A percentile compares a stretch with the other conserved stretches of the same genome.
Conservation (phyloP, 2,329 filamentous ascomycete species). For the Hymenoscyphus fructigenus region DNA sequence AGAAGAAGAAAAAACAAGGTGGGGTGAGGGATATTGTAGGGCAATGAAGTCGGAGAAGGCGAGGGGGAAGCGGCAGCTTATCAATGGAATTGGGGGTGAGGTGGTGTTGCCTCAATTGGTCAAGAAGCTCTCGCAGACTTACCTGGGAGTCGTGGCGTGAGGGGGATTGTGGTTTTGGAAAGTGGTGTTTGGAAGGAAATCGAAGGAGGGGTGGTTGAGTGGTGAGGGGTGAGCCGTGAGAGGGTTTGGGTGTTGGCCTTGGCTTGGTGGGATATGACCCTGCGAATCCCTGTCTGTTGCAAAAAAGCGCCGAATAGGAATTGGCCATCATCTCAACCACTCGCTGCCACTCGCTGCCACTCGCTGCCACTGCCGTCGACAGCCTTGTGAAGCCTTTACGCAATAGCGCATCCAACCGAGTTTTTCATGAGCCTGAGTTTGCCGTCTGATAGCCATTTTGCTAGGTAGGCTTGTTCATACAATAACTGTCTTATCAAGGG, state of each 20-base stretch:
- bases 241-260: not conserved
- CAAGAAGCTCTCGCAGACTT: not conserved
- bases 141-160: conserved; percentile 5
- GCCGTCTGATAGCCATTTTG: too few species aligned
- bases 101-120: conserved; percentile 12
- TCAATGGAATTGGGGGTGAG: conserved; percentile 10
- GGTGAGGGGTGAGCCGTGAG: conserved; percentile 1
- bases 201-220: not conserved
- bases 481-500: too few species aligned
- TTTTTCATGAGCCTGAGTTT: too few species aligned
- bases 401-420: too few species aligned
- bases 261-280: not conserved
- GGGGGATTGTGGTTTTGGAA: not conserved
- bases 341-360: too few species aligned
- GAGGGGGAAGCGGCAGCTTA: conserved; percentile 14
- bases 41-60: conserved; percentile 15
- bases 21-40: conserved; percentile 26
- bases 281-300: not conserved
- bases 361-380: too few species aligned
- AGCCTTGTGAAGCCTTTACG: too few species aligned
- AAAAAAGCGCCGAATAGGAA: not conserved
- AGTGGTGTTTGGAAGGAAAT: not conserved
- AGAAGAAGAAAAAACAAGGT: conserved; percentile 26
- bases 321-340: not conserved
- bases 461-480: too few species aligned